Evolutionary conservation across 1,284 basidiomycete species (phyloP), one percentile per base, ranked within the genome.

Genomic region (Austroboletus niveus): DNA sequence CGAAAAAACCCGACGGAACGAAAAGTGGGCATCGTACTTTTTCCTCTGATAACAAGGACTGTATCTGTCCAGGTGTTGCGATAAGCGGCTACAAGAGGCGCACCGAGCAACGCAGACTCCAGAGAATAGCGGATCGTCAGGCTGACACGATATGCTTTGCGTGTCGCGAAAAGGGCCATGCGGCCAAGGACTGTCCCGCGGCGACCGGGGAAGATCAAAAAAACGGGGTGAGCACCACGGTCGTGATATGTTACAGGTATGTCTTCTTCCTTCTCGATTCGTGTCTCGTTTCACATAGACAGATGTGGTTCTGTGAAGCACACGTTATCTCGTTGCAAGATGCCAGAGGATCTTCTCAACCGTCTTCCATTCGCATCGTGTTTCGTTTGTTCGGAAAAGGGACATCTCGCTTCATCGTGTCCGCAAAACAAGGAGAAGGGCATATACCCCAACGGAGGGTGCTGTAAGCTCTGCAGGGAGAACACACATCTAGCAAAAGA

Each of bases 311-410:
- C 91, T 3, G 79, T 75, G 4, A 79, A 77, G 54, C 94, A 98
- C 60, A 88, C 79, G 10, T 78, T 98, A 3, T 84, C 90, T 15
- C 77, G 76, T 39, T 98, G 94, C 68, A 85, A 77, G 53, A 84
- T 84, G 59, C 77, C 81, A 2, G 72, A 76, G 10, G 79, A 92
- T 65, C 74, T 79, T n/a, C 63, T 66, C 14, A 78, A 89, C 57
- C 87, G 89, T 2, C 78, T 94, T 4, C 94, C 94, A 0, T 94
- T 84, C 63, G 94, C 94, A 0, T 92, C 87, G 1, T 98, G 94
- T 71, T 98, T 94, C 65, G 88, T 98, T 32, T 98, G 94, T 65
- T 82, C 82, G 3, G 78, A 76, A 5, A 64, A 55, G 36, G 62
- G 62, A 11, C 62, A 67, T 29, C 62, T 63, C 30, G 64, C 63